Conservation (phyloP, 2,329 filamentous ascomycete species). For the Fusarium pseudoanthophilum region DNA sequence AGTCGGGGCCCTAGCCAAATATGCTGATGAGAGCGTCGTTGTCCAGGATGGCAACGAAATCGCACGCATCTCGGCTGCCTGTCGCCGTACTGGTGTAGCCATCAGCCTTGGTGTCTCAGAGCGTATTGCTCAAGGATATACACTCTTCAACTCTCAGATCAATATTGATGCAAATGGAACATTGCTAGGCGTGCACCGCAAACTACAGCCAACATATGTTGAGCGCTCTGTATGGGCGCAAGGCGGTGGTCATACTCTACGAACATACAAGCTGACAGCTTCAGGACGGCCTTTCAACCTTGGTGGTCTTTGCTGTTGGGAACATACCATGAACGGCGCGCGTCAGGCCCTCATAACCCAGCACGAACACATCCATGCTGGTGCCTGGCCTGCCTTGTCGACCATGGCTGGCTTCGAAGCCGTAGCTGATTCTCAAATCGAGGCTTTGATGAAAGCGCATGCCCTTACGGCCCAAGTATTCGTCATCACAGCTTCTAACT, state of each 20-base stretch:
- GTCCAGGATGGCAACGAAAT: not conserved
- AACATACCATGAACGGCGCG: not conserved
- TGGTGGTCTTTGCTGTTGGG: not conserved
- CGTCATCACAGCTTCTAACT: not conserved
- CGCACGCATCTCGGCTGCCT: not conserved
- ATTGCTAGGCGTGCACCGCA: not conserved
- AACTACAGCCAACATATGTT: not conserved
- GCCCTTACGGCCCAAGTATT: not conserved
- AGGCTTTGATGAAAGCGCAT: not conserved
- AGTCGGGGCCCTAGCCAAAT: not conserved
- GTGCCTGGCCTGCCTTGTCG: not conserved
- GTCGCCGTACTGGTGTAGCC: not conserved
- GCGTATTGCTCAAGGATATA: not conserved
- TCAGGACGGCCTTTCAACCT: not conserved
- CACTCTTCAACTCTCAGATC: not conserved
- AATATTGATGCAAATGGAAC: not conserved
- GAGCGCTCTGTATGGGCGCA: not conserved
- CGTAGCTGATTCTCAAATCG: not conserved
- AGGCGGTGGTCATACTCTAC: not conserved
- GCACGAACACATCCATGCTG: not conserved
- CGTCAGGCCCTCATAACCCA: not conserved
- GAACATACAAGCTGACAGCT: not conserved
- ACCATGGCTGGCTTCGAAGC: not conserved
- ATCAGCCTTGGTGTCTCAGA: not conserved
- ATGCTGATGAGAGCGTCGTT: not conserved